Percentiles rank a stretch among this genome's conserved stretches.
Conservation (phyloP, 371 early-diverging fungal genomes). For the Capillidium heterosporum region DNA sequence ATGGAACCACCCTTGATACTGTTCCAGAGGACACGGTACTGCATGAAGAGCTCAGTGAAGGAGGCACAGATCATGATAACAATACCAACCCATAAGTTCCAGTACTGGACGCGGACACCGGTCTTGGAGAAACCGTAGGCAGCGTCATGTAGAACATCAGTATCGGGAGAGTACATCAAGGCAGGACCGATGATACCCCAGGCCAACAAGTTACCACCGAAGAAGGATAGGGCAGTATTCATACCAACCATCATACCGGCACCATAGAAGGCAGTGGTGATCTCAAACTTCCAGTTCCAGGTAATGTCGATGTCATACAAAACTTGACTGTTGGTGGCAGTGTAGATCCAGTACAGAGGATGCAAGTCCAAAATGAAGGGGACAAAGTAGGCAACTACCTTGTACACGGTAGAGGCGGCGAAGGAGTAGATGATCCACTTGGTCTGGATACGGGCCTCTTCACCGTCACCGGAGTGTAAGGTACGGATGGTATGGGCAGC, state of each 20-base stretch:
- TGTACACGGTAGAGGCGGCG: conserved; percentile 4
- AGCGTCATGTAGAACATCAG: conserved; percentile 14
- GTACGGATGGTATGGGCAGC: conserved; percentile 45
- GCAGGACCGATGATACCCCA: conserved; percentile 31
- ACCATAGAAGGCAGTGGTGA: conserved; percentile 19
- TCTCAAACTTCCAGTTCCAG: conserved; percentile 5
- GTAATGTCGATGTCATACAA: conserved; percentile 19
- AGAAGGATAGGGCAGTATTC: conserved; percentile 33
- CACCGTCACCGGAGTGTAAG: conserved; percentile 28
- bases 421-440: conserved; percentile 8
- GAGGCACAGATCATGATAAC: conserved; percentile 42
- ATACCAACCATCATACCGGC: conserved; percentile 49
- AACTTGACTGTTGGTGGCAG: conserved; percentile 18
- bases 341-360: conserved; percentile 37
- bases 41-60: conserved; percentile 37
- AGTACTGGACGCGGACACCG: conserved; percentile 22
- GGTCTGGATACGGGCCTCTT: conserved; percentile 13
- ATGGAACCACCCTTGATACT: conserved; percentile 25
- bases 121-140: conserved; percentile 18
- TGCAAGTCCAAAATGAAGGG: conserved; percentile 35
- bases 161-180: conserved; percentile 9
- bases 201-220: conserved; percentile 27
- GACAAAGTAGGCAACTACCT: conserved; percentile 21
- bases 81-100: conserved; percentile 59
- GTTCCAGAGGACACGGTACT: conserved; percentile 33